Percentiles rank a stretch among this genome's conserved stretches.
Evolutionary conservation across 768 basidiomycete genomes (phyloP).

Genomic region (Tulasnella sp.): DNA sequence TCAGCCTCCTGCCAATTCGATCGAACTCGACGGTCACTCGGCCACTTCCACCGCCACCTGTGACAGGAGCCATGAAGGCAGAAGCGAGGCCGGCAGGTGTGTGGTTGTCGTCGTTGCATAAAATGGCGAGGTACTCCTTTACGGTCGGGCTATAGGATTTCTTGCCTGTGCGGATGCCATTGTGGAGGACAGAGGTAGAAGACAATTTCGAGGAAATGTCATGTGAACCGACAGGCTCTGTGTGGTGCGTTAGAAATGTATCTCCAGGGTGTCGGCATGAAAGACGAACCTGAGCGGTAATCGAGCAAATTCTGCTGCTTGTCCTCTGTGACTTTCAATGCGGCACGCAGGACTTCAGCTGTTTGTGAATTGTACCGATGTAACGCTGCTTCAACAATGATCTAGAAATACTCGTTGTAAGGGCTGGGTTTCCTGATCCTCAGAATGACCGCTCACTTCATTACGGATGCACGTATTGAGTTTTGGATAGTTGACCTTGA

Average conservation of each 20-base stretch:
- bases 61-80: slow-evolving; percentile 54
- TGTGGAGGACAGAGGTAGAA: slow-evolving; percentile 11
- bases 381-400: slow-evolving; percentile 62
- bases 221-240: slow-evolving; percentile 19
- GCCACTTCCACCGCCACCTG: slow-evolving; percentile 22
- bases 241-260: background rate
- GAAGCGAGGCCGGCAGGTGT: slow-evolving; percentile 54
- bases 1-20: slow-evolving; percentile 52
- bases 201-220: slow-evolving; percentile 18
- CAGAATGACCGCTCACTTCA: slow-evolving; percentile 39
- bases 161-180: slow-evolving; percentile 35
- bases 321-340: slow-evolving; percentile 56
- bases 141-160: slow-evolving; percentile 45
- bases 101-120: slow-evolving; percentile 69
- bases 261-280: background rate
- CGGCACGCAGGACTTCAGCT: slow-evolving; percentile 56
- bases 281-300: slow-evolving; percentile 7
- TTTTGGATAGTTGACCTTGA: slow-evolving; percentile 81
- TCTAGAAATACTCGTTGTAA: slow-evolving; percentile 32
- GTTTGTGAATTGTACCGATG: slow-evolving; percentile 74
- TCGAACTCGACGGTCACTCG: slow-evolving; percentile 77
- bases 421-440: background rate
- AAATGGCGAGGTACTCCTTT: slow-evolving; percentile 70
- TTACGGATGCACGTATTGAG: slow-evolving; percentile 84
- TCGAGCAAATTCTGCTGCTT: slow-evolving; percentile 47